Conservation (phyloP, 306 rosid genomes). For the Cicer bijugum region DNA sequence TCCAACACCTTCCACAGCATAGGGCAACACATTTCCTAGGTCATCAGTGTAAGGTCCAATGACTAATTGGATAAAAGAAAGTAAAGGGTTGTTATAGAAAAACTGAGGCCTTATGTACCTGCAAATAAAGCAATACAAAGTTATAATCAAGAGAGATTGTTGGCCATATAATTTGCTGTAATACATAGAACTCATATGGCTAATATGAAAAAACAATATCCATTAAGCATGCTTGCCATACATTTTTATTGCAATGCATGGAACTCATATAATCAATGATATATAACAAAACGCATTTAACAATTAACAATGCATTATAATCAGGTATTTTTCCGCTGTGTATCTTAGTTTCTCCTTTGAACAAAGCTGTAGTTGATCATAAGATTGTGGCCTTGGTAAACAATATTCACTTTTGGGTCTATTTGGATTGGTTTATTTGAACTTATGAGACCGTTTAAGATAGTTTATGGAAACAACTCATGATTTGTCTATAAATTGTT, state of each 20-base stretch:
- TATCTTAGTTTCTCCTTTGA: background rate
- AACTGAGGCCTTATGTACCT: conserved; percentile 96
- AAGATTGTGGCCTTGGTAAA: background rate
- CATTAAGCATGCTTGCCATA: background rate
- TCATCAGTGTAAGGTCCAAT: conserved; percentile 93
- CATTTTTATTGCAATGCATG: background rate
- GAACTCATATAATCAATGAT: background rate
- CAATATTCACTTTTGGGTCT: background rate
- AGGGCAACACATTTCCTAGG: conserved; percentile 92
- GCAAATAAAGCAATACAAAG: conserved; percentile 40
- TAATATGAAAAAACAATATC: background rate
- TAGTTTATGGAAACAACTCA: too few species aligned
- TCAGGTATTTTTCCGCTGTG: background rate
- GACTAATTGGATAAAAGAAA: conserved; percentile 78
- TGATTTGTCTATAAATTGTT: too few species aligned
- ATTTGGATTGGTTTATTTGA: too few species aligned
- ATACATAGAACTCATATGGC: background rate
- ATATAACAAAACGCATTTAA: background rate
- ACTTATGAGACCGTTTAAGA: too few species aligned
- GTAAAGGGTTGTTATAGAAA: conserved; percentile 87
- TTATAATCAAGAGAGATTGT: conserved; percentile 8
- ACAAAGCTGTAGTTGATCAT: background rate
- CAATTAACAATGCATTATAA: background rate
- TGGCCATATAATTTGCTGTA: background rate
- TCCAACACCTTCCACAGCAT: conserved; percentile 97